A percentile compares a stretch with the other conserved stretches of the same genome.
Conservation (phyloP, 179 eudicot genomes). For the Beta macrorhiza region DNA sequence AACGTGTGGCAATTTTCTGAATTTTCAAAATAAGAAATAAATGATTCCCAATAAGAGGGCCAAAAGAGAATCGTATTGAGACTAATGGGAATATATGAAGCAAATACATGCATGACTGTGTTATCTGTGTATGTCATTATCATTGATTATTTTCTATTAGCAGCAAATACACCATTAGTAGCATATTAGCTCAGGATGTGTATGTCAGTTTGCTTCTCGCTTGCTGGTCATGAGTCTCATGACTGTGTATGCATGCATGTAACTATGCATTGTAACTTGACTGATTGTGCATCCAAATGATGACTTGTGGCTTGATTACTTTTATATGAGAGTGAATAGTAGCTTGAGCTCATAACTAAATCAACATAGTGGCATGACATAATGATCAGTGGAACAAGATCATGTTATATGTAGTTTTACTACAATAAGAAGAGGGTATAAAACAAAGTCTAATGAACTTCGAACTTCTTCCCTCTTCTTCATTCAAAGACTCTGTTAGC, state of each 20-base stretch:
- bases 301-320: background rate
- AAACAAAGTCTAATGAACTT: background rate
- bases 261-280: background rate
- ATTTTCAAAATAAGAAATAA: no score
- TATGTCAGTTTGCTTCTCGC: background rate
- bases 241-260: background rate
- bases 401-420: background rate
- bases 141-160: no score
- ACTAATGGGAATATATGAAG: no score
- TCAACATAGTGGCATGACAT: background rate
- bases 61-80: no score
- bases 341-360: background rate
- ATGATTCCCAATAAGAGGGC: no score
- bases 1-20: no score
- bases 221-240: slow-evolving; percentile 4
- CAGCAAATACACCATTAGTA: no score
- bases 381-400: background rate
- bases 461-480: background rate
- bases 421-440: background rate
- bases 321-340: background rate
- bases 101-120: no score
- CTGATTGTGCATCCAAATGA: background rate
- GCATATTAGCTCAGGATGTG: background rate
- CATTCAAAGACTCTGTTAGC: background rate
- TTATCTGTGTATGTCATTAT: no score